Conservation (phyloP, 345 rosid genomes). For the Firmiana major region DNA sequence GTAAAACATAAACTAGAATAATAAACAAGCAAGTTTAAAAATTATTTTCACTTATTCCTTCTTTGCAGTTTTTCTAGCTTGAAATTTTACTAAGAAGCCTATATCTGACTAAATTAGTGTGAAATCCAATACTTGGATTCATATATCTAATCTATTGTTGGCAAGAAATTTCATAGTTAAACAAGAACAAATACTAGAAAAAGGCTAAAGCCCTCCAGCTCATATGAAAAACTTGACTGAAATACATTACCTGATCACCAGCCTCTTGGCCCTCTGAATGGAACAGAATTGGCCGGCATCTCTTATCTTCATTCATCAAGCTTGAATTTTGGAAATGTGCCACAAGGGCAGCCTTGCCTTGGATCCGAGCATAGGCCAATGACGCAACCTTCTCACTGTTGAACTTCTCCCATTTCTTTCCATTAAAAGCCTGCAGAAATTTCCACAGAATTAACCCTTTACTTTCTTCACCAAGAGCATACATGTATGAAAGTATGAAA, state of each 20-base stretch:
- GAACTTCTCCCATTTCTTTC: conserved; percentile 95
- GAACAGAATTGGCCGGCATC: conserved; percentile 73
- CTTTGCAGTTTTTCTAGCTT: neutral
- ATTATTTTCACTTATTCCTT: neutral
- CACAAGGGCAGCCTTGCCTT: conserved; percentile 88
- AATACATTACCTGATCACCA: conserved; percentile 53
- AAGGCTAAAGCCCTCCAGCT: neutral
- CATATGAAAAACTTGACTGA: neutral
- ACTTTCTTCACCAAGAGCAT: neutral
- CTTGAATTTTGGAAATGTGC: conserved; percentile 86
- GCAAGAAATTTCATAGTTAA: neutral
- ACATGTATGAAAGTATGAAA: neutral
- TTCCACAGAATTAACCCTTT: conserved; percentile 13
- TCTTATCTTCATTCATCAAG: conserved; percentile 77
- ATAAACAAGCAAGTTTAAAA: neutral
- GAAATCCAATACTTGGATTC: neutral
- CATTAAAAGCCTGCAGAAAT: conserved; percentile 68
- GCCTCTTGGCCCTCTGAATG: conserved; percentile 59
- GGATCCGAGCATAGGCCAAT: conserved; percentile 88
- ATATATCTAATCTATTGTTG: neutral
- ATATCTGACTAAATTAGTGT: neutral
- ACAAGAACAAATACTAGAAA: neutral
- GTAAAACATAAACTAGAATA: neutral
- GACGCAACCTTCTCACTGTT: conserved; percentile 94
- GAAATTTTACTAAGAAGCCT: neutral